These are phyloP conservation scores for Stipa capillata DNA, from an alignment of 176 grass and related monocot genomes.

Conservation along the genomic window DNA sequence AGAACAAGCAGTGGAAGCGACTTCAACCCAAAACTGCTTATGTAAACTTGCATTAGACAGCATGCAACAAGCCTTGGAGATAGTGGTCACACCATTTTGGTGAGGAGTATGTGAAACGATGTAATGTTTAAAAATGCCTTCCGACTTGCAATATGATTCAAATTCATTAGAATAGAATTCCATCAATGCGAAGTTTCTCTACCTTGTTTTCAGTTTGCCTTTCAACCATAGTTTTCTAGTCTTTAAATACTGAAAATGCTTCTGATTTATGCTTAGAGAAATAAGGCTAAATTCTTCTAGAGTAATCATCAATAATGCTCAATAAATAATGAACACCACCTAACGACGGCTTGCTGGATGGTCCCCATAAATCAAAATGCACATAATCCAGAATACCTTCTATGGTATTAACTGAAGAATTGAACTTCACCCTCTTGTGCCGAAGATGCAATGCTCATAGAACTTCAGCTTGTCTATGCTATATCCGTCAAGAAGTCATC, in stretches of 20 bases:
- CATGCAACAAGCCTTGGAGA: not conserved
- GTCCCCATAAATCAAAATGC: no score
- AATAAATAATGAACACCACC: no score
- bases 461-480: no score
- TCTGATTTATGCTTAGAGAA: not conserved
- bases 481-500: no score
- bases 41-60: no score
- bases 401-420: no score
- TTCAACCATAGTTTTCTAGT: slow-evolving; percentile 5
- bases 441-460: no score
- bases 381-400: no score
- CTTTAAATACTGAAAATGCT: not conserved
- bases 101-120: not conserved
- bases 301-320: not conserved
- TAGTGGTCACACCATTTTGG: not conserved
- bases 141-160: not conserved
- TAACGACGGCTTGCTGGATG: no score
- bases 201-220: not conserved
- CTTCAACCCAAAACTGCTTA: not conserved
- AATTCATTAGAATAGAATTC: not conserved
- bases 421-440: no score
- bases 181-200: not conserved
- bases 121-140: no score
- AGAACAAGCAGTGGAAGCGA: not conserved
- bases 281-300: not conserved